Evolutionary conservation across 148 eudicot genomes (phyloP), one percentile per base, ranked within the genome.

Genomic region (Simmondsia chinensis): DNA sequence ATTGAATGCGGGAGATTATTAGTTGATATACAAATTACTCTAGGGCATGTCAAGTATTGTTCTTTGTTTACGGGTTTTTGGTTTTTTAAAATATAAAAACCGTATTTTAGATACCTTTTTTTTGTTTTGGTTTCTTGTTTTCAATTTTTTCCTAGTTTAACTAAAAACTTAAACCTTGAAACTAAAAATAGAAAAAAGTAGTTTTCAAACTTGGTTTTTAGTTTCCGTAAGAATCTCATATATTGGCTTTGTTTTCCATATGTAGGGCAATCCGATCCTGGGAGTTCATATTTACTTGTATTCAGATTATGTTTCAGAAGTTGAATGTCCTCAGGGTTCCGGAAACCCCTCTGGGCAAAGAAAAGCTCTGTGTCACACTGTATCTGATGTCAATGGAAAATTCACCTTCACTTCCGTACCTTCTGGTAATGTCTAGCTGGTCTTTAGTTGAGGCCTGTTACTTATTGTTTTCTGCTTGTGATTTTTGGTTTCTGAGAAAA

Each of bases 201-300:
- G n/a, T n/a, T n/a, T n/a, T n/a, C n/a, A n/a, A n/a, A n/a, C n/a
- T n/a, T n/a, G n/a, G n/a, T n/a, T n/a, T n/a, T n/a, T n/a, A n/a
- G n/a, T n/a, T n/a, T n/a, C n/a, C n/a, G n/a, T n/a, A n/a, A n/a
- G n/a, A 28, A 24, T 43, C 43, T 35, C 36, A 30, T 43, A 21
- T 34, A 25, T 2, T 43, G 31, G 24, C 4, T 31, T 8, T 35
- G 41, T 2, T 56, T 9, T 36, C 46, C 35, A 14, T 33, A 35
- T 50, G 13, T 46, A 93, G 99, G 99, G 96, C 44, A 86, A 86
- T 60, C 99, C 99, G 20, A 86, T 93, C 44, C 59, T 93, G 65
- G 99, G 99, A 41, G 96, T 93, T 71, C 87, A 93, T 44, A 68
- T 86, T 48, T 93, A 82, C 59, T 63, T 93, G 29, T 79, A 79